Evolutionary conservation across 2,329 filamentous ascomycete genomes (phyloP).

Genomic region (Clarireedia paspali): DNA sequence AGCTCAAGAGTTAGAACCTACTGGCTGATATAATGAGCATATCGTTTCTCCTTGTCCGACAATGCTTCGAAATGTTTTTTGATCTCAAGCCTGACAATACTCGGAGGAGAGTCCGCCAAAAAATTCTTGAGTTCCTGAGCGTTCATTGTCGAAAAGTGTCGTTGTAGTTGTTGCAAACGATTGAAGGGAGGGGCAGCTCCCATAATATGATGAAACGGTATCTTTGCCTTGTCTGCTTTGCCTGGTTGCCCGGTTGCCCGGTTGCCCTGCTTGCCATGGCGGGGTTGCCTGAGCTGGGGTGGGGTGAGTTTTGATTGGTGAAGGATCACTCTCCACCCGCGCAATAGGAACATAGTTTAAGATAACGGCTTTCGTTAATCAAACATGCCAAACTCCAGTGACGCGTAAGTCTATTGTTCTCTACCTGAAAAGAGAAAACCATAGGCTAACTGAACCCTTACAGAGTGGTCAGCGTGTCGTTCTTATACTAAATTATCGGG

Average conservation of each 20-base stretch:
- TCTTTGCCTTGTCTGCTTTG: no score
- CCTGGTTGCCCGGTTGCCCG: no score
- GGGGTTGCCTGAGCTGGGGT: slow-evolving; percentile 5
- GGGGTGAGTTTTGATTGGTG: background rate
- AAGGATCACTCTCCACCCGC: background rate
- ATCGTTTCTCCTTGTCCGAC: slow-evolving; percentile 70
- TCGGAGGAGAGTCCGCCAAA: slow-evolving; percentile 83
- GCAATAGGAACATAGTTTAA: no score
- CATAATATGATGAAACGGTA: background rate
- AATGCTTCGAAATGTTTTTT: slow-evolving; percentile 85
- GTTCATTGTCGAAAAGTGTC: slow-evolving; percentile 39
- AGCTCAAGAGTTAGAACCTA: slow-evolving; percentile 32
- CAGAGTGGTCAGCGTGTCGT: no score
- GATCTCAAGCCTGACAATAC: slow-evolving; percentile 80
- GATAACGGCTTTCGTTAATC: no score
- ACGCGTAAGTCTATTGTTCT: no score
- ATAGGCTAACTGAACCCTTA: no score
- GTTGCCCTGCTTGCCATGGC: background rate
- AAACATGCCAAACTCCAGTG: no score
- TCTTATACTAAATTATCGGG: no score
- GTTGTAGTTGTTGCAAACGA: slow-evolving; percentile 18
- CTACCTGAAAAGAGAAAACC: no score
- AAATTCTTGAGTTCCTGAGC: slow-evolving; percentile 63
- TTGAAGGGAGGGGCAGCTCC: slow-evolving; percentile 14
- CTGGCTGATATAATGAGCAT: slow-evolving; percentile 85